phyloP scores from a whole-genome alignment of 192 early-diverging fungal genomes.

The Backusella australiensis region DNA sequence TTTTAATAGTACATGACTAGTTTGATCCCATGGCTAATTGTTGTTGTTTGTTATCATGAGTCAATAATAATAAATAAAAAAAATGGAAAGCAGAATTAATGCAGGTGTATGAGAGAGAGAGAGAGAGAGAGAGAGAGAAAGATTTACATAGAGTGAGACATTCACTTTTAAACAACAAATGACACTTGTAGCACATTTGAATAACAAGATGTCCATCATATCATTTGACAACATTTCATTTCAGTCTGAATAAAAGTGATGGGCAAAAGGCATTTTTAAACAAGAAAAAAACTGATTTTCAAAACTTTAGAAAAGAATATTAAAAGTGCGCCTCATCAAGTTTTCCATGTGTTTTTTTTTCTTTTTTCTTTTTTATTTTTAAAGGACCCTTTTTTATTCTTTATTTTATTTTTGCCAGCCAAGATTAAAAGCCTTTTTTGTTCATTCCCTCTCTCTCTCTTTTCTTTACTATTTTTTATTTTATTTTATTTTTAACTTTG shows the following conservation, averaged over 20 bases:
- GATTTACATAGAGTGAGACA: background rate
- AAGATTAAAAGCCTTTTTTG: background rate
- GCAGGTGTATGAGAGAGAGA: too few species aligned
- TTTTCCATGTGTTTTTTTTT: background rate
- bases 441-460: background rate
- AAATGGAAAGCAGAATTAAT: too few species aligned
- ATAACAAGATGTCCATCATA: background rate
- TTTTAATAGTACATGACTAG: background rate
- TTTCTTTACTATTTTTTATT: background rate
- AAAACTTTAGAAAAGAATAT: background rate
- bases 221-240: slow-evolving; percentile 4
- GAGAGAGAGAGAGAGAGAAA: background rate
- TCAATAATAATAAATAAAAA: too few species aligned
- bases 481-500: background rate
- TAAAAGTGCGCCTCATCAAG: background rate
- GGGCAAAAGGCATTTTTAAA: background rate
- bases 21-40: background rate
- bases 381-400: background rate
- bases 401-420: background rate
- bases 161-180: background rate
- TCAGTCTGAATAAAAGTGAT: background rate
- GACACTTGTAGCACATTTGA: background rate
- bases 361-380: background rate
- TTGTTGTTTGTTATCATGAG: background rate
- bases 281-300: background rate